phyloP scores from a whole-genome alignment of 306 rosid genomes.

The Lathyrus tuberosus region DNA sequence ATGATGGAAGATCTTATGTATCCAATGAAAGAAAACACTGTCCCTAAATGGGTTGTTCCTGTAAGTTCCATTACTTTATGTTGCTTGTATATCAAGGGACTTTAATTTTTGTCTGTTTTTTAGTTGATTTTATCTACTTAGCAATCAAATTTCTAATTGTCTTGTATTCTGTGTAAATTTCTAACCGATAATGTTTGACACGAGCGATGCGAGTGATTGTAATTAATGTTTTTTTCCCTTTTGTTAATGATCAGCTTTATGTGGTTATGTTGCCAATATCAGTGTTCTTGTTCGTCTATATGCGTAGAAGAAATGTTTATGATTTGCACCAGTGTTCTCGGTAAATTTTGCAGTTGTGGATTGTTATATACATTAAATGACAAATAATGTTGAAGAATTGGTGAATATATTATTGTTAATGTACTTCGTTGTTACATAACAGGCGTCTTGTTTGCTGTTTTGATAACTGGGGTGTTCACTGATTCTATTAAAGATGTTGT shows the following conservation, averaged over 20 bases:
- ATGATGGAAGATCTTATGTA: conserved; percentile 90
- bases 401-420: conserved; percentile 11
- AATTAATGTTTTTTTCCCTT: no score
- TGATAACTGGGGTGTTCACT: conserved; percentile 80
- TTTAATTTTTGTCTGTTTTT: background rate
- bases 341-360: conserved; percentile 44
- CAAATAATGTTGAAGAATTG: conserved; percentile 15
- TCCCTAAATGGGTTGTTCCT: conserved; percentile 93
- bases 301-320: conserved; percentile 78
- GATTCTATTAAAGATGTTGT: conserved; percentile 83
- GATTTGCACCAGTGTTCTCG: conserved; percentile 88
- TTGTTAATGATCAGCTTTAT: conserved; percentile 55
- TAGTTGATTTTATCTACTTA: no score
- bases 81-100: conserved; percentile 29
- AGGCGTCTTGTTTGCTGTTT: conserved; percentile 80
- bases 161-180: no score
- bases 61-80: conserved; percentile 48
- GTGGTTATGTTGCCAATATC: conserved; percentile 77
- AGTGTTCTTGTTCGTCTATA: conserved; percentile 63
- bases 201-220: no score
- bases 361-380: background rate
- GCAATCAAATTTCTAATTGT: no score
- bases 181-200: no score
- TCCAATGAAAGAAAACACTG: conserved; percentile 78
- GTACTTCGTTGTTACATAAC: conserved; percentile 29